These are phyloP conservation scores for Telfairia occidentalis DNA, from an alignment of 331 rosid genomes.

Conservation along the genomic window DNA sequence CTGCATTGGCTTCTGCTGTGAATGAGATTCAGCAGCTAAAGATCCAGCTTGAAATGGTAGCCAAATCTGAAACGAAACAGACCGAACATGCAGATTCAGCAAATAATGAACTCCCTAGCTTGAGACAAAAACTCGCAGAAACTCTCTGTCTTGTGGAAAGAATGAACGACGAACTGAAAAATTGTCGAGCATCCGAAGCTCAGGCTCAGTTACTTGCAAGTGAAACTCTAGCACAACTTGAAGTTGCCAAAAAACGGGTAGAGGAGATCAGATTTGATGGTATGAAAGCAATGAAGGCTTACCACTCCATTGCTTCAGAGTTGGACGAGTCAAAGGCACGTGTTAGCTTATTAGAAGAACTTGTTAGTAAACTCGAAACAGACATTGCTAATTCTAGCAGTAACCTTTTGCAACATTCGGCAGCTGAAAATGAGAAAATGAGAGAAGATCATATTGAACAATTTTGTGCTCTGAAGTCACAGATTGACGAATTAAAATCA, in stretches of 20 bases:
- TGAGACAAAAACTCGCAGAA: constrained; percentile 55
- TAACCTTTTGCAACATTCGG: constrained; percentile 13
- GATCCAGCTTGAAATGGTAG: constrained; percentile 47
- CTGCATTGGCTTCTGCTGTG: constrained; percentile 47
- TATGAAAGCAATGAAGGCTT: constrained; percentile 34
- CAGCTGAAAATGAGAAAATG: constrained; percentile 9
- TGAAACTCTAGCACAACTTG: constrained; percentile 61
- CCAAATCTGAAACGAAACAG: constrained; percentile 36
- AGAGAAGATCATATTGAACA: constrained; percentile 28
- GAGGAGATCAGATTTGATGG: constrained; percentile 49
- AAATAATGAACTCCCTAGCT: constrained; percentile 40
- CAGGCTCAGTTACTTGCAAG: constrained; percentile 38
- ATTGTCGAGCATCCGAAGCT: constrained; percentile 53
- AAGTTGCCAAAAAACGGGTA: constrained; percentile 45
- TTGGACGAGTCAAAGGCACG: constrained; percentile 46
- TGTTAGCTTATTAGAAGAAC: constrained; percentile 41
- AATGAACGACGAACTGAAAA: constrained; percentile 45
- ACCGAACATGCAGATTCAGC: constrained; percentile 31
- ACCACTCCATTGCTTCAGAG: constrained; percentile 42
- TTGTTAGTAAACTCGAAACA: constrained; percentile 36
- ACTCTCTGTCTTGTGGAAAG: constrained; percentile 45
- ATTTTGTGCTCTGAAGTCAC: constrained; percentile 36
- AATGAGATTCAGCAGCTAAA: constrained; percentile 63
- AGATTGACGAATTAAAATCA: constrained; percentile 40
- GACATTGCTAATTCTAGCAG: constrained; percentile 12